Conservation (phyloP, 768 basidiomycete genomes). For the Paxillus ammoniavirescens region DNA sequence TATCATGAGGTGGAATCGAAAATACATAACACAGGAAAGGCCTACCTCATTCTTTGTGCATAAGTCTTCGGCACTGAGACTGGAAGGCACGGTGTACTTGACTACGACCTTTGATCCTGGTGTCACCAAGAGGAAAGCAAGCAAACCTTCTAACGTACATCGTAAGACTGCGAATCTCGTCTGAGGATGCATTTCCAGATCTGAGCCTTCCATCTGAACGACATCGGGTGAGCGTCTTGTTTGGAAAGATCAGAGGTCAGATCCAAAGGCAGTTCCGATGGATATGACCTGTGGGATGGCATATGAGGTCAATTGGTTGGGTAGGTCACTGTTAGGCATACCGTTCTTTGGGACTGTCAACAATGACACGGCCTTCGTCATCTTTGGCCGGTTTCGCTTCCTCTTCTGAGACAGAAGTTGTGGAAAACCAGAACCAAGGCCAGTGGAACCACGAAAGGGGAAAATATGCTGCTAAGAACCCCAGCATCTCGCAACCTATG, state of each 20-base stretch:
- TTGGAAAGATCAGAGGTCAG: neutral
- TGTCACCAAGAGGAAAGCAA: neutral
- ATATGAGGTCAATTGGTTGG: neutral
- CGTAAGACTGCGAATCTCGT: constrained; percentile 12
- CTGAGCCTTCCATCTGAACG: constrained; percentile 21
- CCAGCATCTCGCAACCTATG: neutral
- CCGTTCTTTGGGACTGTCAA: neutral
- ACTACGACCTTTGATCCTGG: constrained; percentile 2
- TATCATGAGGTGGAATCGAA: too few species aligned
- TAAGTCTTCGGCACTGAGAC: constrained; percentile 2
- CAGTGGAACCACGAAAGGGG: neutral
- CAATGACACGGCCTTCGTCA: neutral
- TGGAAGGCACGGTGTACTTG: neutral
- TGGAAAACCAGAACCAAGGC: neutral
- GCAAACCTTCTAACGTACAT: constrained; percentile 9
- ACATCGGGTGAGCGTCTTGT: constrained; percentile 15
- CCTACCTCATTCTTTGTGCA: constrained; percentile 9
- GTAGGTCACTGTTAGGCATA: neutral
- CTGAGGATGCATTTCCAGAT: constrained; percentile 25
- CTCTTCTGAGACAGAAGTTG: neutral
- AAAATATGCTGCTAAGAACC: neutral
- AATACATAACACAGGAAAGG: neutral
- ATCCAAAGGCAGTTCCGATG: neutral
- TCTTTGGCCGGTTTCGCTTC: neutral
- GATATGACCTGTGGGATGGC: neutral